Evolutionary conservation across 768 basidiomycete species (phyloP).

Genomic region (Trametes elegans): DNA sequence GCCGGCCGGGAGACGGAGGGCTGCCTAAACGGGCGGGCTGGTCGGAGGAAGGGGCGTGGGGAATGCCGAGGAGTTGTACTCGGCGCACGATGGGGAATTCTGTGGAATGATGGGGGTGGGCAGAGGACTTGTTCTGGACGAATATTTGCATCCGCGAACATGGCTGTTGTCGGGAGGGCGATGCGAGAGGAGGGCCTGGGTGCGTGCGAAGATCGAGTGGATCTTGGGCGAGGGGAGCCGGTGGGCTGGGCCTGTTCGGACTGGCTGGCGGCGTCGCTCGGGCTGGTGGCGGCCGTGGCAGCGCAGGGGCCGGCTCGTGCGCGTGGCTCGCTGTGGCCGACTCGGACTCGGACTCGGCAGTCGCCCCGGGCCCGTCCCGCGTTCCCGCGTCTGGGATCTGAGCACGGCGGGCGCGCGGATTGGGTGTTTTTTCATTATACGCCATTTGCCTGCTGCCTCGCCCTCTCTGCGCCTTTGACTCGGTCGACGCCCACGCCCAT

Average conservation of each 20-base stretch:
- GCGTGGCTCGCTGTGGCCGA: too few relatives aligned
- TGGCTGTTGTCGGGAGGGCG: background rate
- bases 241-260: too few relatives aligned
- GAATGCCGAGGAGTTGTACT: constrained; percentile 1
- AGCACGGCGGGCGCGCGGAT: too few relatives aligned
- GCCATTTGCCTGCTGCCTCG: background rate
- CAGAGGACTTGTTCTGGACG: background rate
- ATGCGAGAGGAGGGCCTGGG: background rate
- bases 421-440: constrained; percentile 10
- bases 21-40: constrained; percentile 4
- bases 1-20: background rate
- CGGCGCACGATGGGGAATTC: background rate
- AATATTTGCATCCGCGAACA: constrained; percentile 27
- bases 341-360: background rate
- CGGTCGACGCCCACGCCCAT: too few relatives aligned
- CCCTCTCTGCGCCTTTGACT: background rate
- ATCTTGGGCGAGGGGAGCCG: constrained; percentile 16
- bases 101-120: background rate
- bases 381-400: constrained; percentile 5
- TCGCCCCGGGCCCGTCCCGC: constrained; percentile 1
- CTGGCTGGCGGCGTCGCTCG: too few relatives aligned
- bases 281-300: too few relatives aligned
- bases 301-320: background rate
- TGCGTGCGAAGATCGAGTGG: constrained; percentile 23
- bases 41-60: background rate